A percentile compares a stretch with the other conserved stretches of the same genome.
phyloP scores from a whole-genome alignment of 1,284 basidiomycete species.

The Trichosporon coremiiforme region DNA sequence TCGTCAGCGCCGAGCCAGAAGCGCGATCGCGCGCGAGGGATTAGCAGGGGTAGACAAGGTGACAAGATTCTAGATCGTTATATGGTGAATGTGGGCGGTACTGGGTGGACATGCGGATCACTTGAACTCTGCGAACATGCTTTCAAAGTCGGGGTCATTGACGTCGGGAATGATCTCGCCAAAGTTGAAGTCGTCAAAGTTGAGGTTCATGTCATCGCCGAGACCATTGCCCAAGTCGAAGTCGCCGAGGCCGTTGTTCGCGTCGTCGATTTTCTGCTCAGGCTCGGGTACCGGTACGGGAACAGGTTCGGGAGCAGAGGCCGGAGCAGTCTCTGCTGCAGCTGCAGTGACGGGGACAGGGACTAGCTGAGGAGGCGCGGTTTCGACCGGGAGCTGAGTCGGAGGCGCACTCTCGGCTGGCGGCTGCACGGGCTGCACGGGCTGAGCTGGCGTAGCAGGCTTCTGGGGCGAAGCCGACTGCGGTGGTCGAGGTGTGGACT shows the following conservation, averaged over 20 bases:
- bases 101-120: conserved; percentile 19
- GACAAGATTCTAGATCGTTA: conserved; percentile 8
- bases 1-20: neutral
- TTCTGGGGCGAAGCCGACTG: neutral
- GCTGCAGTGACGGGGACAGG: neutral
- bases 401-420: neutral
- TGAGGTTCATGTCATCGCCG: conserved; percentile 35
- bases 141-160: conserved; percentile 44
- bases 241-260: conserved; percentile 6
- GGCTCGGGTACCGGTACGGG: conserved; percentile 6
- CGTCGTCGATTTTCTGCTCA: conserved; percentile 11
- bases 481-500: neutral
- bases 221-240: too few species aligned
- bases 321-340: neutral
- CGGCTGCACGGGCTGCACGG: neutral
- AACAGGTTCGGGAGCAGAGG: neutral
- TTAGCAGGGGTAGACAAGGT: neutral
- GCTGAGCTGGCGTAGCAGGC: neutral
- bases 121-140: conserved; percentile 44
- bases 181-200: conserved; percentile 49
- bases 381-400: neutral
- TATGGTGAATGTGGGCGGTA: neutral
- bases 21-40: neutral
- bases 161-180: conserved; percentile 41
- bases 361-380: neutral